Evolutionary conservation across 257 asterid genomes (phyloP).

Genomic region (Hygrophila difformis): DNA sequence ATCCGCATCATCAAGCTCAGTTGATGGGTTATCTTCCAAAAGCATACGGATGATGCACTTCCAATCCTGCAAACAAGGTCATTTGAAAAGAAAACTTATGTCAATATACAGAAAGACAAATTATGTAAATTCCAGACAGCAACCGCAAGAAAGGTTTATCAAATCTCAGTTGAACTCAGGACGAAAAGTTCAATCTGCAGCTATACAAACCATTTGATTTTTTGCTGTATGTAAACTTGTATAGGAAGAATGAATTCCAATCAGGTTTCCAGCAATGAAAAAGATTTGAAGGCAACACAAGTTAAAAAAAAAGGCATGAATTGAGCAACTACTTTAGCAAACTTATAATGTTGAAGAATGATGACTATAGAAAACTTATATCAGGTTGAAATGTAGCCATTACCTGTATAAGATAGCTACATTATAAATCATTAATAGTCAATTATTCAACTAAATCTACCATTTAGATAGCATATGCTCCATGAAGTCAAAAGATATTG

Average conservation of each 20-base stretch:
- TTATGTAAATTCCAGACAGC: constrained; percentile 18
- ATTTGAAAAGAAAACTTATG: constrained; percentile 14
- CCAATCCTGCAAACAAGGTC: constrained; percentile 68
- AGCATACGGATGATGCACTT: constrained; percentile 82
- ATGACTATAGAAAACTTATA: too few relatives aligned
- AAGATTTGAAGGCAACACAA: too few relatives aligned
- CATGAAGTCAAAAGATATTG: background rate
- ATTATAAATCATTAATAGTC: background rate
- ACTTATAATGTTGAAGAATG: too few relatives aligned
- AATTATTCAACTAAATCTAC: background rate
- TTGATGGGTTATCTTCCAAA: constrained; percentile 61
- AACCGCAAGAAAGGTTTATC: constrained; percentile 6
- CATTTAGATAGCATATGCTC: too few relatives aligned
- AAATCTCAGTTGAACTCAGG: constrained; percentile 1
- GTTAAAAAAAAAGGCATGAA: too few relatives aligned
- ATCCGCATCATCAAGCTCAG: constrained; percentile 80
- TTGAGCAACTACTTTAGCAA: too few relatives aligned
- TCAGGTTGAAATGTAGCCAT: constrained; percentile 10
- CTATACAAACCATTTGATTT: too few relatives aligned
- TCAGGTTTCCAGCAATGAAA: too few relatives aligned
- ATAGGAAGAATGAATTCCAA: too few relatives aligned
- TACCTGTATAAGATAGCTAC: constrained; percentile 2
- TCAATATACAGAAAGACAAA: too few relatives aligned
- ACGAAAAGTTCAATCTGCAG: too few relatives aligned
- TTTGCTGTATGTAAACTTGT: too few relatives aligned